These are phyloP conservation scores for Wickerhamomyces tratensis DNA, from an alignment of 805 yeast genomes.

Conservation along the genomic window DNA sequence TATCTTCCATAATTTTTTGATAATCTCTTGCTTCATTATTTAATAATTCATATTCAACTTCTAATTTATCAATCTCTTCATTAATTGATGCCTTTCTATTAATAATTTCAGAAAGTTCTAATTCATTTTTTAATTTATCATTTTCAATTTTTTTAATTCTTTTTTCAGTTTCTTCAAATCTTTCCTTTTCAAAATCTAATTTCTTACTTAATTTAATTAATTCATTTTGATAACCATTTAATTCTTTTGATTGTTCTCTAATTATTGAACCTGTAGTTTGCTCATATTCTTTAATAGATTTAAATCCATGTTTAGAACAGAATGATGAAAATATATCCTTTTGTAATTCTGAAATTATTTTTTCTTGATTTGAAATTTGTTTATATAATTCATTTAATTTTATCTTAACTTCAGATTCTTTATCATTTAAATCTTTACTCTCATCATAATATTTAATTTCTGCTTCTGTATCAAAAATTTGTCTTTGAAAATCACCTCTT, in stretches of 20 bases:
- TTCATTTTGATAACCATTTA: conserved; percentile 51
- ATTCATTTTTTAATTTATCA: conserved; percentile 28
- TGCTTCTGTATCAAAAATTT: conserved; percentile 31
- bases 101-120: conserved; percentile 21
- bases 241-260: conserved; percentile 49
- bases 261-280: conserved; percentile 48
- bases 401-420: conserved; percentile 14
- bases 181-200: conserved; percentile 53
- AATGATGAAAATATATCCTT: conserved; percentile 39
- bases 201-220: conserved; percentile 52
- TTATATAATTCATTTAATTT: conserved; percentile 13
- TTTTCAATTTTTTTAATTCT: conserved; percentile 35
- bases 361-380: conserved; percentile 19
- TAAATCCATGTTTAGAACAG: conserved; percentile 44
- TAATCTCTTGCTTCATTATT: conserved; percentile 25
- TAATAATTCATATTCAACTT: conserved; percentile 30
- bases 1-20: conserved; percentile 21
- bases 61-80: conserved; percentile 25
- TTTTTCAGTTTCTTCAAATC: conserved; percentile 38
- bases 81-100: conserved; percentile 22
- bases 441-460: conserved; percentile 44
- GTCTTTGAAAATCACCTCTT: conserved; percentile 32
- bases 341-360: conserved; percentile 28
- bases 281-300: conserved; percentile 59
- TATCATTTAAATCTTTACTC: conserved; percentile 19